These are phyloP conservation scores for Canavalia gladiata DNA, from an alignment of 306 rosid genomes.

Conservation along the genomic window DNA sequence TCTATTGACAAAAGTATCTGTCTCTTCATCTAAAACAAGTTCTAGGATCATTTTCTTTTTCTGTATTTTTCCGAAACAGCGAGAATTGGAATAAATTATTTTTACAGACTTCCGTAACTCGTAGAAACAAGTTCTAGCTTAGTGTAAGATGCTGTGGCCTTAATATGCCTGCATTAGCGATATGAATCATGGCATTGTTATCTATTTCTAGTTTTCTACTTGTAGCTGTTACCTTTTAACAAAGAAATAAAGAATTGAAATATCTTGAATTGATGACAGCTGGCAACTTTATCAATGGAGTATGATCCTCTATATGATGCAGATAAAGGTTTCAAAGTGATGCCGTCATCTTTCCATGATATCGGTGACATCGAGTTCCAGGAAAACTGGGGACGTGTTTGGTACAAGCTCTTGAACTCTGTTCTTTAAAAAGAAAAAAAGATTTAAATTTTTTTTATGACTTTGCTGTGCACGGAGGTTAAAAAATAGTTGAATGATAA, in stretches of 20 bases:
- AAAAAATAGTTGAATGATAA: background rate
- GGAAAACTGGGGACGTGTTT: conserved; percentile 95
- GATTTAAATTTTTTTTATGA: background rate
- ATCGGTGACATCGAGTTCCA: conserved; percentile 90
- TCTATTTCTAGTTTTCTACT: conserved; percentile 10
- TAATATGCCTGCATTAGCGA: conserved; percentile 20
- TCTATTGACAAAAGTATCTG: conserved; percentile 8
- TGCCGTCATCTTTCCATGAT: conserved; percentile 95
- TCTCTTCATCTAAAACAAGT: background rate
- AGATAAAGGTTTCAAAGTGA: conserved; percentile 79
- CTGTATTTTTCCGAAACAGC: background rate
- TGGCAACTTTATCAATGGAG: conserved; percentile 78
- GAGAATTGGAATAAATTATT: background rate
- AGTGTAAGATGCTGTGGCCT: background rate
- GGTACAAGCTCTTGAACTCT: conserved; percentile 59
- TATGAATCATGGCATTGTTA: background rate
- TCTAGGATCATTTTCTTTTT: conserved; percentile 17
- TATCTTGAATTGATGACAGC: conserved; percentile 61
- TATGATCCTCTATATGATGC: conserved; percentile 78
- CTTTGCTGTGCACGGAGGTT: conserved; percentile 3
- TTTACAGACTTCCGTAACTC: background rate
- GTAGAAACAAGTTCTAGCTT: background rate
- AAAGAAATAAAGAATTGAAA: conserved; percentile 44
- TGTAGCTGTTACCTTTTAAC: conserved; percentile 17
- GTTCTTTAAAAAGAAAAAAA: background rate